Base-by-base conservation (phyloP, 306 rosid genomes). In the Alnus rubra region DNA sequence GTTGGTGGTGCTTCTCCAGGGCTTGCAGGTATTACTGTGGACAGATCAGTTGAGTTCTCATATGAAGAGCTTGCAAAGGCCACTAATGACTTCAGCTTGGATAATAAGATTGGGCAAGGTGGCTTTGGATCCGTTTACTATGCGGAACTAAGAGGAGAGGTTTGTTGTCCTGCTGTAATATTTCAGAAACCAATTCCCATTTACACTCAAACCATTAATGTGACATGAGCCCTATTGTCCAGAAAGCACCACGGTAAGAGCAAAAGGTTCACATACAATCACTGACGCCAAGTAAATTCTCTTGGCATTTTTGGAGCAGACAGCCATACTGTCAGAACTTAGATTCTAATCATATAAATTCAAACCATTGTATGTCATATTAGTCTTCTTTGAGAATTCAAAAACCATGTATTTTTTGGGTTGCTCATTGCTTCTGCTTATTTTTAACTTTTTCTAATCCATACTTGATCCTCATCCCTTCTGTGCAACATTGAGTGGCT, bases 111-210 rank as follows among this genome's bases (percentile, higher is more conserved):
- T 35, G 97, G 97, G 67, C 88, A 84, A 84, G 97, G 97, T 54
- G 97, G 94, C 35, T 92, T 87, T 90, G 97, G 94, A 74, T 51
- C 83, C 37, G 97, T 92, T 74, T 92, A 79, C 82, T 88, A 87
- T 65, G 93, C 94, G 28, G 87, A 90, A 78, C 90, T 90, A 35
- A 79, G 93, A 77, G 89, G 88, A 47, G 97, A 92, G 97, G 97
- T 92, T 78, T 48, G 90, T 65, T 28, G 35, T 49, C 37, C 37
- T 50, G 54, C 30, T 56, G 8, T 45, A n/a, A 8, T 37, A 16
- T 54, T 70, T 54, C n/a, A 74, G 7, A 28, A 55, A 39, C 7
- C 3, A 63, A 63, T 12, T 74, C 33, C 48, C 49, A n/a, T 7
- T 39, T 68, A 31, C 37, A 14, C 10, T 35, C 48, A 37, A 37